Evolutionary conservation across 2,329 filamentous ascomycete species (phyloP), one percentile per base, ranked within the genome.

Genomic region (Verticillium nonalfalfae): DNA sequence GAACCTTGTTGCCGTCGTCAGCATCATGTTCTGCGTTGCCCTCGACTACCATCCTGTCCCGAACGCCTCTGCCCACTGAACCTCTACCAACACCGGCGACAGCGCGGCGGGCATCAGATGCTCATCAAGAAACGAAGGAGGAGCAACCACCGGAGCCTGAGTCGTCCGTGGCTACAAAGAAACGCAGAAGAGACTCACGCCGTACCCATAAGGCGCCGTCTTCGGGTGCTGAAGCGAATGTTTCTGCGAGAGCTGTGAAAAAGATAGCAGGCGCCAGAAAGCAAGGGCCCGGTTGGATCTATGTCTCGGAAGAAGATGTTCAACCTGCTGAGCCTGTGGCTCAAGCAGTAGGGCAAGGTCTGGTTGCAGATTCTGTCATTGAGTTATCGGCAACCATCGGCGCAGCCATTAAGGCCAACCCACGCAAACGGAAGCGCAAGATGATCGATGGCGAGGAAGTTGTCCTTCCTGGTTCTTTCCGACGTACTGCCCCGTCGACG

Each of bases 391-490:
- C 45, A 40, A 83, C 82, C 3, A 84, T 85, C n/a, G 70, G 79
- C 4, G 74, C 77, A 9, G 78, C 80, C 1, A 81, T 85, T 62
- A 85, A 85, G 67, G 72, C 73, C 10, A 78, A 80, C 45, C 76
- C 76, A 6, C 76, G 80, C 26, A 72, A 76, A 45, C 74, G 81
- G 62, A 82, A 79, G 67, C 75, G 76, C 14, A 82, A 81, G 67
- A 75, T 71, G 65, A 76, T 80, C 59, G 71, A 77, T 31, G 78
- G 78, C 9, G 75, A 68, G 6, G 71, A 72, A 59, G 63, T 67
- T 1, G 52, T 56, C 10, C 34, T 61, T 21, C 57, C 56, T 1
- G 60, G 60, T 2, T 59, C 45, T 40, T 36, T 52, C 9, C 65
- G 59, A 21, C 50, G 39, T 4, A 33, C 39, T 3, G 39, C 34